Percentiles rank a stretch among this genome's conserved stretches.
Conservation (phyloP, 495 filamentous ascomycete genomes). For the Hyphodiscus hymeniophilus region DNA sequence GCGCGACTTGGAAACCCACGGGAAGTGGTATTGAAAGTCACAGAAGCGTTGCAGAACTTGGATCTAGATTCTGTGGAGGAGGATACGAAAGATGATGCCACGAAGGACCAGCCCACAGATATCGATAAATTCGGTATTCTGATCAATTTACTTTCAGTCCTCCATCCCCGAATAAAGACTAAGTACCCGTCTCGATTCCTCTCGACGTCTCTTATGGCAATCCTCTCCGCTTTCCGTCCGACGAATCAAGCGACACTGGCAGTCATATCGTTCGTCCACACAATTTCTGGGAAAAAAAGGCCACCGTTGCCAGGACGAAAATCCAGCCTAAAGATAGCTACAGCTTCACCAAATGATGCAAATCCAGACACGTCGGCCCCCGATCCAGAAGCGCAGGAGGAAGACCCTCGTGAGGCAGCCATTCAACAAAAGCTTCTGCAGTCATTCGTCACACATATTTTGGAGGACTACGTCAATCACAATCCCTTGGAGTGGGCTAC, state of each 20-base stretch:
- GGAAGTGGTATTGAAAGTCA: slow-evolving; percentile 79
- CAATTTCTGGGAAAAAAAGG: slow-evolving; percentile 61
- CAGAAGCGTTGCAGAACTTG: slow-evolving; percentile 49
- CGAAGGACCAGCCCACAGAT: slow-evolving; percentile 16
- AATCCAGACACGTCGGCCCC: slow-evolving; percentile 44
- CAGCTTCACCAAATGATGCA: neutral
- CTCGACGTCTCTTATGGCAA: slow-evolving; percentile 75
- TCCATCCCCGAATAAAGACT: slow-evolving; percentile 82
- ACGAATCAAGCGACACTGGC: slow-evolving; percentile 62
- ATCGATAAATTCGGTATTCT: slow-evolving; percentile 62
- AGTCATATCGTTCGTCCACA: slow-evolving; percentile 66
- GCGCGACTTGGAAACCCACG: slow-evolving; percentile 84
- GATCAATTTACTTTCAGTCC: slow-evolving; percentile 70
- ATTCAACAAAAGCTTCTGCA: slow-evolving; percentile 67
- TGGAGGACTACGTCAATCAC: slow-evolving; percentile 69
- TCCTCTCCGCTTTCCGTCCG: slow-evolving; percentile 58
- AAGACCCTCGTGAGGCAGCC: slow-evolving; percentile 49
- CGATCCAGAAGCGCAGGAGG: slow-evolving; percentile 69
- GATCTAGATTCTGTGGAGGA: slow-evolving; percentile 33
- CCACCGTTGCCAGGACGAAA: slow-evolving; percentile 67
- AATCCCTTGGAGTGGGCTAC: slow-evolving; percentile 65
- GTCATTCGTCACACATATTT: slow-evolving; percentile 75
- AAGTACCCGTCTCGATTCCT: slow-evolving; percentile 90
- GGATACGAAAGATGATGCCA: slow-evolving; percentile 21
- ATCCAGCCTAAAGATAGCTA: slow-evolving; percentile 33